Base-by-base conservation (phyloP, 129 eudicot species). In the Flaveria linearis region DNA sequence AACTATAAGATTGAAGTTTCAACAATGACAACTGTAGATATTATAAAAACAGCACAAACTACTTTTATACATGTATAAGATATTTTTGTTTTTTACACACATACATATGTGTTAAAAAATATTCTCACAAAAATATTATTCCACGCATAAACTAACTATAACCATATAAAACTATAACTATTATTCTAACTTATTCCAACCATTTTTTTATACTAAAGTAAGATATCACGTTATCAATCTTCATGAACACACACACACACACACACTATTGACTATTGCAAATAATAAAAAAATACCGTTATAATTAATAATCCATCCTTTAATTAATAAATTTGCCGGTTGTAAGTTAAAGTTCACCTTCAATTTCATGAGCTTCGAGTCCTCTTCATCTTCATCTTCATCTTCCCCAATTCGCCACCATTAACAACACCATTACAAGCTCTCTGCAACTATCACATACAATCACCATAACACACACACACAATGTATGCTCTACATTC, bases 361-460 rank as follows among this genome's bases (percentile, higher is more conserved):
- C 14, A 77, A 25, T 82, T 76, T 71, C 85, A 62, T 76, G 74
- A 76, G 62, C 66, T 51, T 82, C 33, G 3, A 28, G 33, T 28
- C 33, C 82, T 81, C 76, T 71, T 53, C 47, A 1, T 49, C 56
- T 69, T 18, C 81, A 8, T 68, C 28, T 69, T 18, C 81, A 9
- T 68, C 28, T 62, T 51, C 47, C 56, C 72, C 9, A 57, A 75
- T 43, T 66, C 65, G n/a, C 79, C 79, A 33, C 80, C 80, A 76
- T 65, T 65, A 76, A 62, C 72, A 17, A 23, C 9, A 36, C 41
- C 41, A 36, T 5, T 36, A 36, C 41, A 36, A 36, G 41, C 72
- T 75, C 13, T n/a, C 30, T 63, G 28, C 72, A 75, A 16, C 51
- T 18, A 5, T 53, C 47, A 0, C 13, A 65, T 33, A 55, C 30